Conservation (phyloP, 495 filamentous ascomycete species). For the Xylaria longipes region DNA sequence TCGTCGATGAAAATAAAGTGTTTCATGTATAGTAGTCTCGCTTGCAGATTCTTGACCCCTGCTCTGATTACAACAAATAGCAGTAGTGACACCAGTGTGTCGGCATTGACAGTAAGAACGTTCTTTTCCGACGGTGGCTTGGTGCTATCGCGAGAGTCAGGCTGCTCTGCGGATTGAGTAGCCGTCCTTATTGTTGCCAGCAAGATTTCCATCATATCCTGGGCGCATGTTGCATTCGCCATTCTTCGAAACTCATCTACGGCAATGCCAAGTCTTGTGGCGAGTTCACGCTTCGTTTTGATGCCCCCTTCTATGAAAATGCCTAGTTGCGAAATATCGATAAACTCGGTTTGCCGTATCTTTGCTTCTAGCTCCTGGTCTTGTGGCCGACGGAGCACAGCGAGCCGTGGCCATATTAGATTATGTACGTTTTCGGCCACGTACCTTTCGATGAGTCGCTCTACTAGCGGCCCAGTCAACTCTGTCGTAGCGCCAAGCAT, state of each 20-base stretch:
- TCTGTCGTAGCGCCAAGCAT: slow-evolving; percentile 91
- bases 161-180: slow-evolving; percentile 62
- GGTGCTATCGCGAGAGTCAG: slow-evolving; percentile 20
- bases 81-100: slow-evolving; percentile 91
- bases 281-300: slow-evolving; percentile 73
- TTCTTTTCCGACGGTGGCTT: slow-evolving; percentile 46
- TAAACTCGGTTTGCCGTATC: slow-evolving; percentile 88
- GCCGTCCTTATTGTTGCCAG: slow-evolving; percentile 86
- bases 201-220: slow-evolving; percentile 92
- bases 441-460: slow-evolving; percentile 94
- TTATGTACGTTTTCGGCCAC: slow-evolving; percentile 93
- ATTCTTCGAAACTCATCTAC: slow-evolving; percentile 92
- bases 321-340: slow-evolving; percentile 94
- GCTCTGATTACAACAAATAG: slow-evolving; percentile 93
- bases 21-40: slow-evolving; percentile 88
- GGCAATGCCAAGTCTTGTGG: slow-evolving; percentile 71
- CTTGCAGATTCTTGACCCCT: slow-evolving; percentile 86
- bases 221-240: slow-evolving; percentile 80
- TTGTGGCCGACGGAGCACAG: slow-evolving; percentile 75
- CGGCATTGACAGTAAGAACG: slow-evolving; percentile 88
- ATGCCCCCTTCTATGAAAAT: slow-evolving; percentile 78
- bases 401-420: slow-evolving; percentile 79
- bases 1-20: slow-evolving; percentile 97
- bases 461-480: slow-evolving; percentile 88
- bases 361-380: slow-evolving; percentile 91